Percentiles rank a stretch among this genome's conserved stretches.
These are phyloP conservation scores for Phytophthora brassicae DNA, from an alignment of 352 stramenopile species.

Conservation along the genomic window DNA sequence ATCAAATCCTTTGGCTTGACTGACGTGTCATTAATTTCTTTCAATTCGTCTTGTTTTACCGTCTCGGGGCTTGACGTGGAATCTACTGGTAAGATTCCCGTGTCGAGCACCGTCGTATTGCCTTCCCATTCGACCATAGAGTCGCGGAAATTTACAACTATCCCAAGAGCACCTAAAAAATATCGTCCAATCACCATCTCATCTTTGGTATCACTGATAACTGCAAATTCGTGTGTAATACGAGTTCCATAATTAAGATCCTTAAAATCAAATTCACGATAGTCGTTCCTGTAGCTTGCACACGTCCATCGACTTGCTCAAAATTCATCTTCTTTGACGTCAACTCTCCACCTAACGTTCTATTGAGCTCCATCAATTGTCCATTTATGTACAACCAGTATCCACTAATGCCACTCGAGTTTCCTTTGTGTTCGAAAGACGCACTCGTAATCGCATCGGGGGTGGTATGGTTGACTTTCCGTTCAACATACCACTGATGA, in stretches of 20 bases:
- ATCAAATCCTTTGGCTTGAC: neutral
- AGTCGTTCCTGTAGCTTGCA: neutral
- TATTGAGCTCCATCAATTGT: neutral
- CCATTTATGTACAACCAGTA: neutral
- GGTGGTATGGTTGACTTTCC: neutral
- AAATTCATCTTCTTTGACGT: neutral
- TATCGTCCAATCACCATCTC: slow-evolving; percentile 3
- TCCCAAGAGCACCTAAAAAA: neutral
- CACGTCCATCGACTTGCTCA: neutral
- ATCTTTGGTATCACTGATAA: neutral
- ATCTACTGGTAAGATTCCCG: neutral
- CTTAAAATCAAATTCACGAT: neutral
- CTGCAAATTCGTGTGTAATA: neutral
- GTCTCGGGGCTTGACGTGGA: neutral
- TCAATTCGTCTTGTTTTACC: neutral
- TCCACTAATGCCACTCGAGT: neutral
- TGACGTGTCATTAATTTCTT: neutral
- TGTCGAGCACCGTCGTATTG: neutral
- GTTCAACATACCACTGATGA: neutral
- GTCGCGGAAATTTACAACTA: neutral
- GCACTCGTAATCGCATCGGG: neutral
- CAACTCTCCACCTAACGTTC: neutral
- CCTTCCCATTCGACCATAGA: neutral
- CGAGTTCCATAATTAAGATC: neutral
- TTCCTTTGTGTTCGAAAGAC: neutral